Percentiles rank a stretch among this genome's conserved stretches.
These are phyloP conservation scores for Microcyclosporella mali DNA, from an alignment of 2,329 filamentous ascomycete genomes.

Conservation along the genomic window DNA sequence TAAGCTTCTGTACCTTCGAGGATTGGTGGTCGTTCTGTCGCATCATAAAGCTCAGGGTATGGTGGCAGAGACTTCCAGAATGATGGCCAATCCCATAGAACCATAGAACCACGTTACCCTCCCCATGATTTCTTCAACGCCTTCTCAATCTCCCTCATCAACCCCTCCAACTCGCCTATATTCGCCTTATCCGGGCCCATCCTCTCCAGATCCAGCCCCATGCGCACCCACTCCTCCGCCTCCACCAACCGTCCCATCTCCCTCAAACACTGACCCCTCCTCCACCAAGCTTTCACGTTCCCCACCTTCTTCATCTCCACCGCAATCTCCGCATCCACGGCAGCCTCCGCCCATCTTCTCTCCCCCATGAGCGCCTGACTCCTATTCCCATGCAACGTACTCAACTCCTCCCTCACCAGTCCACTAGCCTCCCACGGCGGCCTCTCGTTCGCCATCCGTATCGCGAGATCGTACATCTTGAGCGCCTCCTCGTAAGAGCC, in stretches of 20 bases:
- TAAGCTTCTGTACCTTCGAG: too few species aligned
- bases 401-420: conserved; percentile 77
- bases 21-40: too few species aligned
- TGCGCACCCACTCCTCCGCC: conserved; percentile 69
- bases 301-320: conserved; percentile 80
- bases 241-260: conserved; percentile 89
- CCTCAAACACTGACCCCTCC: conserved; percentile 72
- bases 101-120: too few species aligned
- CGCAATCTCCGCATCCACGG: conserved; percentile 80
- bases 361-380: conserved; percentile 84
- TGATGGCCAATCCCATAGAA: too few species aligned
- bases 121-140: conserved; percentile 11
- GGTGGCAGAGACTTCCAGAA: too few species aligned
- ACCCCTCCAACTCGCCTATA: conserved; percentile 28
- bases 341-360: conserved; percentile 75
- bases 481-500: conserved; percentile 67
- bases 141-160: conserved; percentile 24
- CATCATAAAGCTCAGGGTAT: too few species aligned
- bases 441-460: conserved; percentile 78
- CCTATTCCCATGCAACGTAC: conserved; percentile 74
- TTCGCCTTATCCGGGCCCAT: conserved; percentile 28
- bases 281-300: conserved; percentile 94
- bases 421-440: conserved; percentile 83
- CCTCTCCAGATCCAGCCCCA: conserved; percentile 60
- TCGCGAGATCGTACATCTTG: conserved; percentile 74